Evolutionary conservation across 306 rosid species (phyloP).

Genomic region (Quercus parvula): DNA sequence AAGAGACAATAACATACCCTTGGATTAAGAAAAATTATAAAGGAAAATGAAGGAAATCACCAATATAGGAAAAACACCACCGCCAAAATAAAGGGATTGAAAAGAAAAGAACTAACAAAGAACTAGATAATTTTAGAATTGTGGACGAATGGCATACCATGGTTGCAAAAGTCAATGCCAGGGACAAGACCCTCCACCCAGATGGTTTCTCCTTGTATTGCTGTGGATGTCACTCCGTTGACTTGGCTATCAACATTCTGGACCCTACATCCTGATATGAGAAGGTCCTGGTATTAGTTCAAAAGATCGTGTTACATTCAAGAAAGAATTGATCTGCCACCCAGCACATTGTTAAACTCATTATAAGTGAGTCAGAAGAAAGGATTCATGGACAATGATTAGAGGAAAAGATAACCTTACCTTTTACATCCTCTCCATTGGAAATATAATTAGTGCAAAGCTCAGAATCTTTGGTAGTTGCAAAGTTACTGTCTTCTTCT

Average conservation of each 20-base stretch:
- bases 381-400: neutral
- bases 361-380: neutral
- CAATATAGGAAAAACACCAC: neutral
- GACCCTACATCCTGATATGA: constrained; percentile 47
- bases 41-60: neutral
- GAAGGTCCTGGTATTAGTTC: constrained; percentile 9
- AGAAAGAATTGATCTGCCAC: constrained; percentile 16
- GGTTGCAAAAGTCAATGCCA: constrained; percentile 95
- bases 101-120: constrained; percentile 2
- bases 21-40: neutral
- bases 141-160: constrained; percentile 50
- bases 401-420: constrained; percentile 21
- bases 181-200: constrained; percentile 99
- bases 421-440: constrained; percentile 33
- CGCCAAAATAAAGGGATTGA: constrained; percentile 12
- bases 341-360: neutral
- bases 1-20: too few relatives aligned
- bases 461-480: constrained; percentile 17
- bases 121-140: constrained; percentile 16
- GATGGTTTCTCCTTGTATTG: constrained; percentile 50
- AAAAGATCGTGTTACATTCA: constrained; percentile 8
- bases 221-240: constrained; percentile 32
- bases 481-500: constrained; percentile 36
- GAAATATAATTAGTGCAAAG: constrained; percentile 17
- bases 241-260: constrained; percentile 32